Percentiles rank a stretch among this genome's conserved stretches.
Evolutionary conservation across 345 rosid genomes (phyloP).

Genomic region (Citrus mangshanensis): DNA sequence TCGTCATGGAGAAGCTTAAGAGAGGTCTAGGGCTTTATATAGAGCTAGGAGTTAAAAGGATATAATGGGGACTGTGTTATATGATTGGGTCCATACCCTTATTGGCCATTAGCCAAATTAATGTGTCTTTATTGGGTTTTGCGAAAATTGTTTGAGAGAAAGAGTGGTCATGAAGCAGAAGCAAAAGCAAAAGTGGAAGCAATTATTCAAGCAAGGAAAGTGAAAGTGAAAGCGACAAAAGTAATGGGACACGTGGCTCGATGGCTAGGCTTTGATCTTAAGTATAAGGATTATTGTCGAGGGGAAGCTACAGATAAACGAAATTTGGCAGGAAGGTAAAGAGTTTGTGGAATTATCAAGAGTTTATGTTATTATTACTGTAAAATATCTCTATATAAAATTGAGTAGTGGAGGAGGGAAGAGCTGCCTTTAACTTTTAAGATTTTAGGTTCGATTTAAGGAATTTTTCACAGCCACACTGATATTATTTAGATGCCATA

Average conservation of each 20-base stretch:
- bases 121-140: background rate
- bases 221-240: background rate
- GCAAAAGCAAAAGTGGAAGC: constrained; percentile 7
- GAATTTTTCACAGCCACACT: background rate
- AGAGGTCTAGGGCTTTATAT: constrained; percentile 4
- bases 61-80: no score
- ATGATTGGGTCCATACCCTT: background rate
- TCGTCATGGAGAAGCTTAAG: constrained; percentile 10
- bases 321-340: background rate
- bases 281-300: background rate
- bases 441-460: background rate
- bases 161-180: constrained; percentile 25
- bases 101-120: background rate
- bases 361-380: background rate
- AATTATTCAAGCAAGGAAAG: background rate
- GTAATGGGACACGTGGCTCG: constrained; percentile 13
- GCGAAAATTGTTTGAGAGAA: background rate
- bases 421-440: background rate
- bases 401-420: background rate
- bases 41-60: background rate
- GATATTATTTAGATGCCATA: background rate
- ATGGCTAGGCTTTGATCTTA: background rate
- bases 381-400: no score
- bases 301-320: no score
- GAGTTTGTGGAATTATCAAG: background rate